Evolutionary conservation across 2,329 filamentous ascomycete genomes (phyloP).

Genomic region (Calonectria ilicicola): DNA sequence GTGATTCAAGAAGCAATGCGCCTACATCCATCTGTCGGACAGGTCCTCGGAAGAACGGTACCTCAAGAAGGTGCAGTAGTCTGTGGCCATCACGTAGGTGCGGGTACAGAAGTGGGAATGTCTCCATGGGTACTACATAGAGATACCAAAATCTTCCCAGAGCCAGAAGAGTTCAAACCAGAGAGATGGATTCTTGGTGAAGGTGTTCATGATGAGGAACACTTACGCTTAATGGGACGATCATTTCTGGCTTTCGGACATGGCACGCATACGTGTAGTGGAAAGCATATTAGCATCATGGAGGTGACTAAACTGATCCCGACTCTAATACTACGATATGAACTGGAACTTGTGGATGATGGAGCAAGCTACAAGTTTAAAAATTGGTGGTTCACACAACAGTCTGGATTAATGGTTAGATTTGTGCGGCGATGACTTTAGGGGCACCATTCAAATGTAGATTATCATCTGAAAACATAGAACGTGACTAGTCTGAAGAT

Average conservation of each 20-base stretch:
- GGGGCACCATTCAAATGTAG: neutral
- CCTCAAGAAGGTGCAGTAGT: neutral
- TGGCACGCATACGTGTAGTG: constrained; percentile 7
- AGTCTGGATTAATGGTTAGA: neutral
- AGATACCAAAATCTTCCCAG: constrained; percentile 9
- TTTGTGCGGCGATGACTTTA: neutral
- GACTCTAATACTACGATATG: constrained; percentile 6
- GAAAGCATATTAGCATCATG: constrained; percentile 19
- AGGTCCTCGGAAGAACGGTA: constrained; percentile 1
- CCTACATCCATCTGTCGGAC: constrained; percentile 15
- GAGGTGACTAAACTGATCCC: constrained; percentile 12
- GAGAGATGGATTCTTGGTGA: constrained; percentile 20
- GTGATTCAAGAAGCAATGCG: constrained; percentile 20
- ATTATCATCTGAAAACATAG: neutral
- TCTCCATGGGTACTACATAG: constrained; percentile 11
- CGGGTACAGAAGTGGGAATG: constrained; percentile 16
- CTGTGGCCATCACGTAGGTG: neutral
- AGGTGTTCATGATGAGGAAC: constrained; percentile 5
- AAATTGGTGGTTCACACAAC: constrained; percentile 18
- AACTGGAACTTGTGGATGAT: neutral
- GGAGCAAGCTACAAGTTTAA: neutral
- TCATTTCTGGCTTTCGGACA: constrained; percentile 12
- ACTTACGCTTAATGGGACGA: constrained; percentile 10
- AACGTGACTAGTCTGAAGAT: too few relatives aligned
- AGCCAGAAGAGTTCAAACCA: constrained; percentile 7